A percentile compares a stretch with the other conserved stretches of the same genome.
Conservation (phyloP, 345 rosid species). For the Passiflora organensis region DNA sequence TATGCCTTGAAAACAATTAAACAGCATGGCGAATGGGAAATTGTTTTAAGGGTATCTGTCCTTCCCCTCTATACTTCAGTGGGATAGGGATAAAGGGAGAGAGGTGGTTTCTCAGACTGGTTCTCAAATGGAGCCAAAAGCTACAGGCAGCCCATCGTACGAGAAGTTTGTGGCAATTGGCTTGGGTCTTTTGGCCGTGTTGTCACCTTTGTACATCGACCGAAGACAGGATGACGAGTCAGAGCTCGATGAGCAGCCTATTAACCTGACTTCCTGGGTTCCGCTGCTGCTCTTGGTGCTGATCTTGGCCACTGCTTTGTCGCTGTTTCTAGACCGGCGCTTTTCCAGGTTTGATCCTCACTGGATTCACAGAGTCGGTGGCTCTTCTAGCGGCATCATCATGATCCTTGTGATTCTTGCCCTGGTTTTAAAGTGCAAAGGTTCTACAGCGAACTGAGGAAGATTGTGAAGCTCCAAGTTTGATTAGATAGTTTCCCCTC, state of each 20-base stretch:
- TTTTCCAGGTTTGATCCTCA: slow-evolving; percentile 63
- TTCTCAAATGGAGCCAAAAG: slow-evolving; percentile 33
- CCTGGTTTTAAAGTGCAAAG: slow-evolving; percentile 53
- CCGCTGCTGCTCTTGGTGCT: slow-evolving; percentile 53
- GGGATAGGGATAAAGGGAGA: neutral
- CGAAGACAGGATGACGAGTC: slow-evolving; percentile 24
- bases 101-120: neutral
- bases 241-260: slow-evolving; percentile 43
- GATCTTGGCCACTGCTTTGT: slow-evolving; percentile 45
- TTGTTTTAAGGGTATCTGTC: neutral
- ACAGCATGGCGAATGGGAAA: neutral
- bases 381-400: slow-evolving; percentile 76
- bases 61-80: neutral
- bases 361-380: slow-evolving; percentile 90
- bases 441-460: slow-evolving; percentile 11
- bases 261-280: slow-evolving; percentile 32
- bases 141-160: slow-evolving; percentile 27
- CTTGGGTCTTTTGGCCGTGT: slow-evolving; percentile 40
- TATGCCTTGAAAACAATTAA: neutral
- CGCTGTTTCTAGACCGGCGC: slow-evolving; percentile 54
- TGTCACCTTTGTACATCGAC: slow-evolving; percentile 71
- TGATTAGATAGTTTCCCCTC: neutral
- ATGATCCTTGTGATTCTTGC: slow-evolving; percentile 61
- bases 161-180: slow-evolving; percentile 43
- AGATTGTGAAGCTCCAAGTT: neutral